Conservation (phyloP, 2,329 filamentous ascomycete species). For the Cordyceps fumosorosea region DNA sequence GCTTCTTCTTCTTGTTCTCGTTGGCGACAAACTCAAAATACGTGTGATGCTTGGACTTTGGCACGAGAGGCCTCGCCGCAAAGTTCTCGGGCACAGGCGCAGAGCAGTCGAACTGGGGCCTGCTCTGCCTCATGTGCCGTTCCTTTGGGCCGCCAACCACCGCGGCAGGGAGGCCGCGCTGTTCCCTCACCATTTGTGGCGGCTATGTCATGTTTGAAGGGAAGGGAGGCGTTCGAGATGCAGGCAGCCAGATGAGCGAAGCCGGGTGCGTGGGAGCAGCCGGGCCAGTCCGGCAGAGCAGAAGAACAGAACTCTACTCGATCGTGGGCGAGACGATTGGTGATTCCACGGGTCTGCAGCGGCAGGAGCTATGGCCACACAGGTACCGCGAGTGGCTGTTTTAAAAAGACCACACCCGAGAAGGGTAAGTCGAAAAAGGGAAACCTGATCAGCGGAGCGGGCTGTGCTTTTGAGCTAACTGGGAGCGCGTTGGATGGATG, state of each 20-base stretch:
- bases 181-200: constrained; percentile 31
- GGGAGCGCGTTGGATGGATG: constrained; percentile 4
- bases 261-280: background rate
- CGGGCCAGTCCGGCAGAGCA: background rate
- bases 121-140: constrained; percentile 27
- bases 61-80: constrained; percentile 31
- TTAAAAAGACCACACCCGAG: constrained; percentile 6
- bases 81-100: constrained; percentile 29
- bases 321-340: background rate
- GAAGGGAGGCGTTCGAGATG: background rate
- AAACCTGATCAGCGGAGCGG: constrained; percentile 4
- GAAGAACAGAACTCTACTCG: background rate
- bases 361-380: constrained; percentile 2
- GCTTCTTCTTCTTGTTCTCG: constrained; percentile 56
- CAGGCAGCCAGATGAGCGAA: background rate
- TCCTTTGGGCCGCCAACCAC: constrained; percentile 29
- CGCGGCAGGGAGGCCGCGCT: constrained; percentile 26
- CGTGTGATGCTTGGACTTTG: constrained; percentile 50
- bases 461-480: background rate
- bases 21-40: constrained; percentile 62
- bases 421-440: background rate
- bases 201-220: constrained; percentile 14
- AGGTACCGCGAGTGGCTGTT: constrained; percentile 1
- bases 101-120: constrained; percentile 27
- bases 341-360: background rate